Evolutionary conservation across 768 basidiomycete genomes (phyloP).

Genomic region (Paxillus ammoniavirescens): DNA sequence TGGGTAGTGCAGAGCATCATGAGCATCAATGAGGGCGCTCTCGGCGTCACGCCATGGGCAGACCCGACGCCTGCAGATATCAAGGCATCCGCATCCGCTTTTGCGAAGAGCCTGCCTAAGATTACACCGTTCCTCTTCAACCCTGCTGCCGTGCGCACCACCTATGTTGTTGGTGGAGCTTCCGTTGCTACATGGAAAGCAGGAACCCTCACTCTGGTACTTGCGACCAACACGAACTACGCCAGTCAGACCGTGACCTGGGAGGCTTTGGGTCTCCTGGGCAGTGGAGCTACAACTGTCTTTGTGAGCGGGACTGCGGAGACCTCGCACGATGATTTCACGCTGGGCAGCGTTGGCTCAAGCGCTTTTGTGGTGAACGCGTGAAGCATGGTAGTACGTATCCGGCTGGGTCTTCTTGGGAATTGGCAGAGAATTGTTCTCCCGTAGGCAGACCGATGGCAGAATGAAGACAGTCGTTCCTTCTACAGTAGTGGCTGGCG

Average conservation of each 20-base stretch:
- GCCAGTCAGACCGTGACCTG: constrained; percentile 33
- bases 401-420: neutral
- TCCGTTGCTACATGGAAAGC: constrained; percentile 53
- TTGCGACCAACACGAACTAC: constrained; percentile 53
- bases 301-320: constrained; percentile 18
- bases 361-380: constrained; percentile 15
- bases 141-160: constrained; percentile 37
- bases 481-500: too few relatives aligned
- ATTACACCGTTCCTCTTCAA: constrained; percentile 48
- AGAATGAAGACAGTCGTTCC: too few relatives aligned
- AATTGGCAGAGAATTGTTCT: neutral
- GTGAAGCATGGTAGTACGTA: neutral
- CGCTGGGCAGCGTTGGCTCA: constrained; percentile 25
- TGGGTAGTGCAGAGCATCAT: constrained; percentile 64
- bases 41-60: constrained; percentile 50
- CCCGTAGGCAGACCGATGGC: too few relatives aligned
- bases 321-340: constrained; percentile 6
- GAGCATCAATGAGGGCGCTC: constrained; percentile 68
- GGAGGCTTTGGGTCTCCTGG: constrained; percentile 25
- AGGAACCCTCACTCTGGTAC: constrained; percentile 40
- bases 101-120: constrained; percentile 44
- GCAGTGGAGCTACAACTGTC: neutral
- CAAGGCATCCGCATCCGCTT: constrained; percentile 48
- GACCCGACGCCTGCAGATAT: constrained; percentile 55
- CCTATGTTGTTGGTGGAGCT: constrained; percentile 38